A percentile compares a stretch with the other conserved stretches of the same genome.
Evolutionary conservation across 768 basidiomycete species (phyloP).

Genomic region (Tulasnella sp.): DNA sequence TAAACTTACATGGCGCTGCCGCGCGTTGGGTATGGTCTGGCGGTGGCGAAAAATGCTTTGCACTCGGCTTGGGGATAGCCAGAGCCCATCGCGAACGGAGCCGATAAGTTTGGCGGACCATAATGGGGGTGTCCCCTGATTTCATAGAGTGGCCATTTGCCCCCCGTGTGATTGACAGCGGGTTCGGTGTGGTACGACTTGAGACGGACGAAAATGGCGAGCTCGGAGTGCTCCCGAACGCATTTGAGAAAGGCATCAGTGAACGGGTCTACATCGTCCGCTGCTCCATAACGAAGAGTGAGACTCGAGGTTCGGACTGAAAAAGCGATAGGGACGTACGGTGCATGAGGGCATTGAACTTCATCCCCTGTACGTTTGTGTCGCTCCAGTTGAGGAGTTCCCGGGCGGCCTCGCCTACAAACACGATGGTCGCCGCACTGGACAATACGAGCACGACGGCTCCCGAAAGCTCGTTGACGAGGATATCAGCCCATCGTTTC

Average conservation of each 20-base stretch:
- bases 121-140: conserved; percentile 62
- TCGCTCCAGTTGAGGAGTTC: conserved; percentile 74
- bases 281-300: conserved; percentile 17
- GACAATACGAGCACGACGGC: conserved; percentile 67
- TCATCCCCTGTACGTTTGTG: conserved; percentile 60
- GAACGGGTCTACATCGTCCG: conserved; percentile 29
- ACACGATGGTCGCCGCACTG: conserved; percentile 57
- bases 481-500: conserved; percentile 80
- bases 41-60: conserved; percentile 68
- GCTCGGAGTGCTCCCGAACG: conserved; percentile 37
- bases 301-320: background rate
- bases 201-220: conserved; percentile 59
- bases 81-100: conserved; percentile 28
- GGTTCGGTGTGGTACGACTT: conserved; percentile 31
- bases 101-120: background rate
- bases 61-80: conserved; percentile 38
- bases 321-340: conserved; percentile 41
- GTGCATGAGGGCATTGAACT: conserved; percentile 61
- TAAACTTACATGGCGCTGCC: conserved; percentile 59
- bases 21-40: conserved; percentile 71
- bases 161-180: conserved; percentile 18
- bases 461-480: conserved; percentile 71
- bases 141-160: conserved; percentile 54
- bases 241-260: conserved; percentile 48
- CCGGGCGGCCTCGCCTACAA: conserved; percentile 61